Percentiles rank a stretch among this genome's conserved stretches.
phyloP scores from a whole-genome alignment of 1,284 basidiomycete genomes.

The Rhizoctonia solani region DNA sequence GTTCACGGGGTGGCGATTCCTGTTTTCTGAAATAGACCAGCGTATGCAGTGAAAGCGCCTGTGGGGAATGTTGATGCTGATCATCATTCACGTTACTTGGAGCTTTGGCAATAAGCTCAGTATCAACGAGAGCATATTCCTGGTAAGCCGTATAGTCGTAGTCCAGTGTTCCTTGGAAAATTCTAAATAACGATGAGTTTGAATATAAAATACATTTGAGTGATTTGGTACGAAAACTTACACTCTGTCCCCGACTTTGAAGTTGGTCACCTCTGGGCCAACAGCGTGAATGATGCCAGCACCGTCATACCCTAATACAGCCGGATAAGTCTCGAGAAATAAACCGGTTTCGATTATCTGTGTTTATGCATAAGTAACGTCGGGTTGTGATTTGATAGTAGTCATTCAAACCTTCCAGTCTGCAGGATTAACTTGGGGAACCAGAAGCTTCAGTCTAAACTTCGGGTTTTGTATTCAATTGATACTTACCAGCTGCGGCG shows the following conservation, averaged over 20 bases:
- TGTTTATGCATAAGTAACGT: background rate
- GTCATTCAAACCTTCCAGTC: constrained; percentile 9
- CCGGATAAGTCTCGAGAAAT: background rate
- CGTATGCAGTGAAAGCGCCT: constrained; percentile 4
- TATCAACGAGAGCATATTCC: constrained; percentile 1
- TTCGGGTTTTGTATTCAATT: background rate
- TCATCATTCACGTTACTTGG: constrained; percentile 16
- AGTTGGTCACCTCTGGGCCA: constrained; percentile 7
- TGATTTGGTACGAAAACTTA: background rate
- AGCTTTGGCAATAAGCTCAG: background rate
- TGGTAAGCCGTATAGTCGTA: constrained; percentile 1
- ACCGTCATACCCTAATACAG: constrained; percentile 33
- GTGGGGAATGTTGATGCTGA: constrained; percentile 10
- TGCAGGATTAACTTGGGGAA: constrained; percentile 49
- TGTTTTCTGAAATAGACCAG: constrained; percentile 30
- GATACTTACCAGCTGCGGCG: constrained; percentile 7
- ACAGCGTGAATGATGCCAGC: constrained; percentile 13
- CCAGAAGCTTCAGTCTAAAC: constrained; percentile 71
- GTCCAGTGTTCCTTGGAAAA: constrained; percentile 8
- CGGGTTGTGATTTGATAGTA: background rate
- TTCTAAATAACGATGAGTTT: background rate
- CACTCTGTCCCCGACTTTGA: constrained; percentile 36
- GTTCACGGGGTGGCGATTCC: constrained; percentile 15
- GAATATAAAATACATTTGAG: background rate
- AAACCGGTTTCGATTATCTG: background rate